Evolutionary conservation across 2,329 filamentous ascomycete species (phyloP), one percentile per base, ranked within the genome.

Genomic region (Microcyclosporella mali): DNA sequence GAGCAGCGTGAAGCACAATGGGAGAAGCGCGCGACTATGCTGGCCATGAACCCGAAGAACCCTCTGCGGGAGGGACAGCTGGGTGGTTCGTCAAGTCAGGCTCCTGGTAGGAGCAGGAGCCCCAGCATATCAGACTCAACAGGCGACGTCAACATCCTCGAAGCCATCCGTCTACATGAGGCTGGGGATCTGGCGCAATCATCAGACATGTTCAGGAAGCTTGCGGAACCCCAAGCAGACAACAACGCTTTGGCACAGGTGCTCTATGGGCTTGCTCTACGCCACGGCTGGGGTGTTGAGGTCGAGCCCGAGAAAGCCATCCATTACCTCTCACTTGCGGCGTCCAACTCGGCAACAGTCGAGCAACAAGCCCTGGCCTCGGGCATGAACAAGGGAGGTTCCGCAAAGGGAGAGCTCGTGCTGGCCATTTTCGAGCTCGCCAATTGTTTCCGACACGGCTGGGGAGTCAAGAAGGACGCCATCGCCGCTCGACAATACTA

Each of bases 161-260:
- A 94, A 67, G 92, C 92, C n/a, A 98, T 98, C 62, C 78, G 84
- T 48, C 73, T 97, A 51, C 92, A 98, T 63, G 92, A 98, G 67
- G 75, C 73, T 35, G 90, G 90, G 44, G 77, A 92, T 47, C 74
- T 95, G 43, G 78, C 81, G 57, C 69, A 74, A 58, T 92, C 88
- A 40, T 95, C 92, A n/a, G 71, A 72, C 40, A 79, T 97, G 67
- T 98, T 98, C 68, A 85, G 81, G 19, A 73, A 75, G 47, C 72
- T 98, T 54, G 92, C 92, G 40, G 83, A 95, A 62, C 86, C 86
- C 0, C 74, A 81, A 41, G 88, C 87, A 17, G 79, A 83, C 37
- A 95, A 95, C 63, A 95, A 97, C 67, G 86, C 92, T 31, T 74
- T 98, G 51, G 92, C 88, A 58, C 90, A 98, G 69, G 92, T 98